Base-by-base conservation (phyloP, 768 basidiomycete species). In the Hypholoma sublateritium region DNA sequence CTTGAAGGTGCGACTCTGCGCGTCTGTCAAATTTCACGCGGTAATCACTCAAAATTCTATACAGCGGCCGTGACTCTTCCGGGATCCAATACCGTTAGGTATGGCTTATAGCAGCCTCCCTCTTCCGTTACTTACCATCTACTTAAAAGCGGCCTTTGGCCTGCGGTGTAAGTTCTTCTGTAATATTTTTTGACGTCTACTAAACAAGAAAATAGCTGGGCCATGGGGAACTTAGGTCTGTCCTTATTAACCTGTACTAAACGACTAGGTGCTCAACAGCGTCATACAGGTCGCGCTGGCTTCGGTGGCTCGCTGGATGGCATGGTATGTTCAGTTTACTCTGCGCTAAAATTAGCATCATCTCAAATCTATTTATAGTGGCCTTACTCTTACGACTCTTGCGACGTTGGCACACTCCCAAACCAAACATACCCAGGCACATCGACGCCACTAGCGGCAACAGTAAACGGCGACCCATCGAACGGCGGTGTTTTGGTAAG, bases 321-420 rank as follows among this genome's bases (percentile, higher is more conserved):
- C 47, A 69, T 84, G 78, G 87, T 87, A 71, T 32, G 28, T 32
- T 28, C 25, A n/a, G 80, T 66, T 12, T 19, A 17, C 11, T 12
- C 42, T 9, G 16, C 25, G 4, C 5, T 13, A 11, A 6, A 17
- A 34, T 34, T 5, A 32, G 28, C 5, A 32, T 22, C 16, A 7
- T 17, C 2, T 42, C 16, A 36, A 22, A 24, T 55, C 25, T 34
- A 34, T n/a, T 59, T 22, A 19, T 62, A 64, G 84, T 88, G 86
- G 86, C 87, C 87, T 6, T 88, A 87, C 65, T 78, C 81, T 12
- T 88, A 88, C 62, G 85, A 88, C 53, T 68, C 83, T 2, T 93
- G 92, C 67, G 92, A 93, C 67, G 80, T 91, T 12, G 92, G 92
- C 3, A 93, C 91, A 1, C 72, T 89, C 5, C 75, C 82, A 3